A percentile compares a stretch with the other conserved stretches of the same genome.
Conservation (phyloP, 331 rosid genomes). For the Rosa hybrid region DNA sequence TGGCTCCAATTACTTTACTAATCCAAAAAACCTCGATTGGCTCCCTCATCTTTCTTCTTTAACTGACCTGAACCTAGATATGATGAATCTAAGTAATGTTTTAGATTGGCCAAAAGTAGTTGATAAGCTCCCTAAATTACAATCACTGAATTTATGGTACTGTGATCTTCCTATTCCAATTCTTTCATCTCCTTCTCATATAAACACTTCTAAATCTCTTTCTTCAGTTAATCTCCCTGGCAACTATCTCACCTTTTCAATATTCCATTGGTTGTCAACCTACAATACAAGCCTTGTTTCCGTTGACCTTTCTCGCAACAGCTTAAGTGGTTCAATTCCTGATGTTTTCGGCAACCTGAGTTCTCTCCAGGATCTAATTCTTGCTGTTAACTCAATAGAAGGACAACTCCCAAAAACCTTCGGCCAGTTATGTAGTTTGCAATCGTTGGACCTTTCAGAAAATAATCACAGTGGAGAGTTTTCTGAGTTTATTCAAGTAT, state of each 20-base stretch:
- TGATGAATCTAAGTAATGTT: not conserved
- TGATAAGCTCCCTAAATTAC: not conserved
- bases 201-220: not conserved
- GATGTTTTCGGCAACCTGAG: not conserved
- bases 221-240: not conserved
- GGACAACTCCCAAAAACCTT: not conserved
- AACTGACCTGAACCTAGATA: not conserved
- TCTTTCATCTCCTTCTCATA: not conserved
- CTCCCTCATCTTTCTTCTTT: not conserved
- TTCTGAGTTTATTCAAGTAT: not conserved
- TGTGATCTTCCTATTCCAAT: not conserved
- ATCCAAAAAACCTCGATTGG: not conserved
- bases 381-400: not conserved
- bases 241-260: not conserved
- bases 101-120: not conserved
- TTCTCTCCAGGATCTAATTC: not conserved
- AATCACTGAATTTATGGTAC: rapidly evolving
- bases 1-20: not conserved
- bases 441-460: not conserved
- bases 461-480: not conserved
- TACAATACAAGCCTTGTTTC: not conserved
- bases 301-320: not conserved
- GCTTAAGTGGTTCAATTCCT: not conserved
- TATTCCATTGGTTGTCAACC: not conserved
- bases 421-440: not conserved